These are phyloP conservation scores for Przewalskia tangutica DNA, from an alignment of 257 asterid species.

Conservation along the genomic window DNA sequence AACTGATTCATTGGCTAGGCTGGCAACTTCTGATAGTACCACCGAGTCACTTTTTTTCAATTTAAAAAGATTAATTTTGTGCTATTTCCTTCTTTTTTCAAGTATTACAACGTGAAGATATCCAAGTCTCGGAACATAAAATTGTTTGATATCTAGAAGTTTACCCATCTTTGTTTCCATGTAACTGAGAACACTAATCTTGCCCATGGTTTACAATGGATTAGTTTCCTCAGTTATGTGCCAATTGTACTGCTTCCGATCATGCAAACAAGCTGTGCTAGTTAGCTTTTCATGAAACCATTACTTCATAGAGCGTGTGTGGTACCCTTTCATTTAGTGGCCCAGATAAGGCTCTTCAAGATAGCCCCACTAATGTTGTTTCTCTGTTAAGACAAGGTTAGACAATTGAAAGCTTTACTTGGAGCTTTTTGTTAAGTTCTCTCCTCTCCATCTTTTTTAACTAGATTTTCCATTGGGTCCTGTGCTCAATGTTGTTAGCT, in stretches of 20 bases:
- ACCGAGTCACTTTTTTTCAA: background rate
- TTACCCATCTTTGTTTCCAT: background rate
- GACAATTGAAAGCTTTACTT: background rate
- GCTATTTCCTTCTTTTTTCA: background rate
- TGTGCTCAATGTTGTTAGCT: background rate
- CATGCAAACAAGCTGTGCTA: background rate
- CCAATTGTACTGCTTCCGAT: background rate
- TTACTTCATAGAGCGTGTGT: background rate
- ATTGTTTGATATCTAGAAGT: background rate
- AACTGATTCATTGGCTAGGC: background rate
- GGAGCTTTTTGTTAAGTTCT: background rate
- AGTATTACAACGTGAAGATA: background rate
- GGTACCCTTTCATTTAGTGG: too few relatives aligned
- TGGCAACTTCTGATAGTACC: background rate
- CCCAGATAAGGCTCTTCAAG: too few relatives aligned
- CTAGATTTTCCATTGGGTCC: background rate
- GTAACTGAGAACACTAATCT: background rate
- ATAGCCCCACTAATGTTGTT: background rate
- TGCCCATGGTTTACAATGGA: background rate
- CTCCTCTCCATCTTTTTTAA: background rate
- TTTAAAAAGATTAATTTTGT: background rate
- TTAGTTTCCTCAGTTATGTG: background rate
- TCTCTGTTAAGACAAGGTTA: background rate
- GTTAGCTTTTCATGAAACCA: background rate
- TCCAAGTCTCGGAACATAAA: background rate